phyloP scores from a whole-genome alignment of 2,329 filamentous ascomycete species.

The Diaporthe humulicola region DNA sequence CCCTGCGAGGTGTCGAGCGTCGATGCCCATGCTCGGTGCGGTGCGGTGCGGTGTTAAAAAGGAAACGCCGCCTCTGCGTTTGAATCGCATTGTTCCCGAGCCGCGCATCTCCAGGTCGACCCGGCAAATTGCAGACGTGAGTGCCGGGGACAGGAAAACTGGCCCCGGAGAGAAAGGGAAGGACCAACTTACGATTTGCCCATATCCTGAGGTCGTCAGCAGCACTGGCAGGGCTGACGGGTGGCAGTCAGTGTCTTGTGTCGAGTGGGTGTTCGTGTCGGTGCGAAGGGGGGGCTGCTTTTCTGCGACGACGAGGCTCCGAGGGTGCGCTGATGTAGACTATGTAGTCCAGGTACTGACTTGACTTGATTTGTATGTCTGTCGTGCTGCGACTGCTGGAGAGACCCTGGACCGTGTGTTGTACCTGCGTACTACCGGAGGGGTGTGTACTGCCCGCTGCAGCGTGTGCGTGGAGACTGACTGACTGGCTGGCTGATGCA shows the following conservation, averaged over 20 bases:
- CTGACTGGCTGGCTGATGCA: background rate
- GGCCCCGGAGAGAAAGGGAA: slow-evolving; percentile 29
- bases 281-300: background rate
- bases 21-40: slow-evolving; percentile 14
- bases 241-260: slow-evolving; percentile 4
- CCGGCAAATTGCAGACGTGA: background rate
- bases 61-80: background rate
- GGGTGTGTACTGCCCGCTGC: background rate
- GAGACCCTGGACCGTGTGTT: slow-evolving; percentile 16
- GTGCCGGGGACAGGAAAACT: background rate
- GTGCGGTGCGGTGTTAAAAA: slow-evolving; percentile 14
- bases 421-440: slow-evolving; percentile 15
- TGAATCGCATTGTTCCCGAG: slow-evolving; percentile 33
- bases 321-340: slow-evolving; percentile 14
- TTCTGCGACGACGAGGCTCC: slow-evolving; percentile 33
- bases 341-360: slow-evolving; percentile 5
- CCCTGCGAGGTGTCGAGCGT: slow-evolving; percentile 22
- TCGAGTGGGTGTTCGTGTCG: background rate
- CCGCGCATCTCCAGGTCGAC: background rate
- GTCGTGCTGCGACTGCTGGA: slow-evolving; percentile 12
- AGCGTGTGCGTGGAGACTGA: background rate
- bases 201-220: slow-evolving; percentile 51
- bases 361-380: background rate
- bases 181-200: slow-evolving; percentile 66
- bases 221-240: slow-evolving; percentile 20